These are phyloP conservation scores for Buddleja alternifolia DNA, from an alignment of 257 asterid species.

Conservation along the genomic window DNA sequence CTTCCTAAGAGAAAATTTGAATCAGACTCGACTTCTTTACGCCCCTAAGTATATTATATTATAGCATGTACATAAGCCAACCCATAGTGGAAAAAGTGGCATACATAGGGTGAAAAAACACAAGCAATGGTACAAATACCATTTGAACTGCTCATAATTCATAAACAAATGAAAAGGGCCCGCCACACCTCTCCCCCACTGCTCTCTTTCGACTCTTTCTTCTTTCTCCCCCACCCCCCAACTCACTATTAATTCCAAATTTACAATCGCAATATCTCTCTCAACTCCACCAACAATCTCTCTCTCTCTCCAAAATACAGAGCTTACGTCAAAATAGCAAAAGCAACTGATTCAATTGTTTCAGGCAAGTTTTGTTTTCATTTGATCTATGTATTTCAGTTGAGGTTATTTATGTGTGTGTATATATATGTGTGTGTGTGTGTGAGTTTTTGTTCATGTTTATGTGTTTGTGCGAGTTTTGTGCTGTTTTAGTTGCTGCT, in stretches of 20 bases:
- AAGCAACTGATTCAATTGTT: slow-evolving; percentile 22
- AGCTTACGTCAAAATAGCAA: slow-evolving; percentile 22
- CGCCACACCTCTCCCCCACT: slow-evolving; percentile 21
- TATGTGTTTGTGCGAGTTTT: too few relatives aligned
- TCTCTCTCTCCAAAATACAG: slow-evolving; percentile 23
- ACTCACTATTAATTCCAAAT: slow-evolving; percentile 52
- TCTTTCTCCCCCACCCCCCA: background rate
- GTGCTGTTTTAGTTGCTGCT: slow-evolving; percentile 8
- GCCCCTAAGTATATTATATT: too few relatives aligned
- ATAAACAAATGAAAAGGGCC: slow-evolving; percentile 27
- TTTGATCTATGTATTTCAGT: slow-evolving; percentile 27
- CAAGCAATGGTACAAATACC: background rate
- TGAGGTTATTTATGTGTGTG: too few relatives aligned
- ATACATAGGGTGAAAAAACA: background rate
- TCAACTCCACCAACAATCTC: slow-evolving; percentile 25
- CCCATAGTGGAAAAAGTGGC: too few relatives aligned
- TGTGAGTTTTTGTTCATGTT: too few relatives aligned
- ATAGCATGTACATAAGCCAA: too few relatives aligned
- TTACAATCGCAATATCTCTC: slow-evolving; percentile 30
- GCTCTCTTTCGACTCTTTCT: background rate
- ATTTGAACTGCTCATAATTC: slow-evolving; percentile 20
- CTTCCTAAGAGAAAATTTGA: too few relatives aligned
- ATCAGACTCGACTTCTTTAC: too few relatives aligned
- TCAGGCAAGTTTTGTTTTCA: slow-evolving; percentile 31
- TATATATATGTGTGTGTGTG: too few relatives aligned